These are phyloP conservation scores for Aquilaria sinensis DNA, from an alignment of 345 rosid genomes.

Conservation along the genomic window DNA sequence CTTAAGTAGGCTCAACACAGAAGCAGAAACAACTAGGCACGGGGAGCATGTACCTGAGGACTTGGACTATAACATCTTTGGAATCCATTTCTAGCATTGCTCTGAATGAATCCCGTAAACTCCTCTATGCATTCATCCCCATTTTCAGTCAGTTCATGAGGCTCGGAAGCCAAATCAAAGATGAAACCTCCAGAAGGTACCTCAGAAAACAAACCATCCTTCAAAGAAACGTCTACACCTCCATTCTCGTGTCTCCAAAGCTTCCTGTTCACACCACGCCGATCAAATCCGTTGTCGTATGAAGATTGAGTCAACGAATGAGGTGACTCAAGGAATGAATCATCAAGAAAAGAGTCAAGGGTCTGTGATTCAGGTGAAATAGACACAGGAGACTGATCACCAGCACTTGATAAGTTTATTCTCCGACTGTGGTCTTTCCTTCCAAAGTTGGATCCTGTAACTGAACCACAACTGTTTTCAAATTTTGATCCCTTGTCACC, in stretches of 20 bases:
- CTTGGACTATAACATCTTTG: constrained; percentile 53
- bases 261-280: constrained; percentile 60
- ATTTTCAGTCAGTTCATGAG: constrained; percentile 22
- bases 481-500: constrained; percentile 47
- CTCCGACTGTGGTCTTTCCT: constrained; percentile 24
- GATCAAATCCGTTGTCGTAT: constrained; percentile 30
- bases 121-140: constrained; percentile 32
- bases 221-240: constrained; percentile 61
- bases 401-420: constrained; percentile 20
- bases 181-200: constrained; percentile 30
- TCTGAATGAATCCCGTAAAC: constrained; percentile 40
- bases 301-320: constrained; percentile 40
- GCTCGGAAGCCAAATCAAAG: constrained; percentile 31
- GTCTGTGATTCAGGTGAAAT: constrained; percentile 79
- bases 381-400: constrained; percentile 36
- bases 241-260: constrained; percentile 49
- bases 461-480: constrained; percentile 51
- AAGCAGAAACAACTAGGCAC: constrained; percentile 1
- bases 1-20: background rate
- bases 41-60: constrained; percentile 45
- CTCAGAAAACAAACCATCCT: constrained; percentile 69
- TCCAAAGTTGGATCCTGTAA: constrained; percentile 53
- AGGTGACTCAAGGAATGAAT: constrained; percentile 55
- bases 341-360: constrained; percentile 42
- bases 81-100: constrained; percentile 34